phyloP scores from a whole-genome alignment of 345 rosid species.

The Sisymbrium altissimum region DNA sequence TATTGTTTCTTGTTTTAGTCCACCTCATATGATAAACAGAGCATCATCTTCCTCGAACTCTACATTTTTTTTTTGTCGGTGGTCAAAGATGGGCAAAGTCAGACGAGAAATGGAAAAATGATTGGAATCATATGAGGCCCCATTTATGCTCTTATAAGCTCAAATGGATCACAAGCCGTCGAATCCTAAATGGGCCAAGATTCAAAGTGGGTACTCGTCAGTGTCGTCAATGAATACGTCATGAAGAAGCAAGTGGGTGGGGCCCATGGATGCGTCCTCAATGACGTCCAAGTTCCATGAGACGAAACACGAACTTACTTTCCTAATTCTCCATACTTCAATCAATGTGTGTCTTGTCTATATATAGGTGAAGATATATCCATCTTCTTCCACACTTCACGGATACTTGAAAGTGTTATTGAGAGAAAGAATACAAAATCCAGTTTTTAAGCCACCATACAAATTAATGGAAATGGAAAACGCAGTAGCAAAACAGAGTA shows the following conservation, averaged over 20 bases:
- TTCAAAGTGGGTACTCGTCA: background rate
- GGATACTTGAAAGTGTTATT: background rate
- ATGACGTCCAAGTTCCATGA: background rate
- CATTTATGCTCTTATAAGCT: background rate
- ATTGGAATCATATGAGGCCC: background rate
- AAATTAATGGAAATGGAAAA: slow-evolving; percentile 5
- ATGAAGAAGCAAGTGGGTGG: background rate
- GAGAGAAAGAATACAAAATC: background rate
- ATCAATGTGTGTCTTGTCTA: background rate
- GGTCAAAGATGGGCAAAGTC: background rate
- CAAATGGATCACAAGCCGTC: background rate
- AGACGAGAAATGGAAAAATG: too few species aligned
- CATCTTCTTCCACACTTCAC: background rate
- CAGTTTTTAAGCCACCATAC: background rate
- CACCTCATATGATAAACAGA: too few species aligned
- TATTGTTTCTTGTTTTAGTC: background rate
- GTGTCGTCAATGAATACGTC: slow-evolving; percentile 28
- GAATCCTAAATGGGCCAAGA: background rate
- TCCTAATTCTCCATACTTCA: background rate
- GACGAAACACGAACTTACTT: background rate
- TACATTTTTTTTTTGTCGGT: background rate
- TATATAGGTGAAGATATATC: background rate
- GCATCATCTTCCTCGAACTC: background rate
- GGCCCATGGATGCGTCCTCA: slow-evolving; percentile 16
- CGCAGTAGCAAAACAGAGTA: slow-evolving; percentile 16